These are phyloP conservation scores for Epithele typhae DNA, from an alignment of 768 basidiomycete genomes.

Conservation along the genomic window DNA sequence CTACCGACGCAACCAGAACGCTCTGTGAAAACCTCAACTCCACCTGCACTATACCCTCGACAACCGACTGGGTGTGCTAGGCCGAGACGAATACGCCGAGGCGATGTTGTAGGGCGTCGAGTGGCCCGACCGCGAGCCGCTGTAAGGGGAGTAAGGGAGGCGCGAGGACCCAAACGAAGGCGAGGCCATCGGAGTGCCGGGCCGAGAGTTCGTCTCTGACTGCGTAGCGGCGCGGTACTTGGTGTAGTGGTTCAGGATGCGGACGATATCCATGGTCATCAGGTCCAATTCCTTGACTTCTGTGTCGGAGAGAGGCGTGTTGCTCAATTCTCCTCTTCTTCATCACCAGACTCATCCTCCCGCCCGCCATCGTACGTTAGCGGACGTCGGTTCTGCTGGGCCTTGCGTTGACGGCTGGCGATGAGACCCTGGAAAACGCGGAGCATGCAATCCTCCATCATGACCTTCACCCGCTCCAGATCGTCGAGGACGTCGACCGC, in stretches of 20 bases:
- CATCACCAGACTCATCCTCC: constrained; percentile 57
- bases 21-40: too few relatives aligned
- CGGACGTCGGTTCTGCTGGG: constrained; percentile 31
- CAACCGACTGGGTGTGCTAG: constrained; percentile 57
- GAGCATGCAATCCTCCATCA: constrained; percentile 81
- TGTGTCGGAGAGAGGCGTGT: constrained; percentile 53
- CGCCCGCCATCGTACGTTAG: constrained; percentile 34
- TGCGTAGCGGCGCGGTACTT: constrained; percentile 56
- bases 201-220: constrained; percentile 59
- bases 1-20: too few relatives aligned
- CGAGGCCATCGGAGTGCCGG: constrained; percentile 60
- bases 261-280: constrained; percentile 70
- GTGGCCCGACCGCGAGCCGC: constrained; percentile 46
- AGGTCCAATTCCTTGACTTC: constrained; percentile 76
- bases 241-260: constrained; percentile 66
- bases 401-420: constrained; percentile 27
- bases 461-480: constrained; percentile 71
- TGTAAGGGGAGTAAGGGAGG: constrained; percentile 47
- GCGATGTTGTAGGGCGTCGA: constrained; percentile 48
- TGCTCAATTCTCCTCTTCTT: constrained; percentile 41
- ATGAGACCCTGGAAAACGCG: constrained; percentile 86
- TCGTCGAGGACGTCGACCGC: constrained; percentile 67
- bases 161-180: constrained; percentile 37
- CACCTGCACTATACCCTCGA: constrained; percentile 7
- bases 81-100: constrained; percentile 50